These are phyloP conservation scores for Carex myosuroides DNA, from an alignment of 176 grass and related monocot species.

Conservation along the genomic window DNA sequence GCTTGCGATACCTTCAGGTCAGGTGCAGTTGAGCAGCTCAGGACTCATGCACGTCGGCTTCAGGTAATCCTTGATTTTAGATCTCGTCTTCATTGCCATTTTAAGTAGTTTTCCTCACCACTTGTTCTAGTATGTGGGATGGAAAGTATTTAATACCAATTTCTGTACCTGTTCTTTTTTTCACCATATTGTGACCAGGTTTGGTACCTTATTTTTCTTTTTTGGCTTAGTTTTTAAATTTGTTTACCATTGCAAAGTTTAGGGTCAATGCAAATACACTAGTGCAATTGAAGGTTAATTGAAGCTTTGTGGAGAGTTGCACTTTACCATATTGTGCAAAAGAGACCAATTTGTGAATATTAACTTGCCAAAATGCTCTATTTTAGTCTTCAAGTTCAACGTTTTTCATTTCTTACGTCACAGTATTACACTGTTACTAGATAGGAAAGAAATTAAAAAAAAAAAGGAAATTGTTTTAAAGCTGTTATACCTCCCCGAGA, in stretches of 20 bases:
- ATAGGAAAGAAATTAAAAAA: background rate
- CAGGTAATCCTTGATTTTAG: constrained; percentile 25
- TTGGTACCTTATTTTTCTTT: background rate
- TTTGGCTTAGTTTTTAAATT: background rate
- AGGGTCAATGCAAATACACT: background rate
- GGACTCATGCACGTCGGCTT: constrained; percentile 53
- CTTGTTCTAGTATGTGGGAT: background rate
- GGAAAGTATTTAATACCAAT: background rate
- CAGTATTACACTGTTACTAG: background rate
- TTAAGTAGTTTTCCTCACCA: background rate
- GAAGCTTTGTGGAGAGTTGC: background rate
- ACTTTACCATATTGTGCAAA: background rate
- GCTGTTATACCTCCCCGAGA: background rate
- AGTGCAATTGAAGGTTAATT: background rate
- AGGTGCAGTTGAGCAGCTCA: constrained; percentile 59
- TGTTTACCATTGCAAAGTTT: background rate
- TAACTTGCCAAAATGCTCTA: background rate
- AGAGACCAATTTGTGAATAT: background rate
- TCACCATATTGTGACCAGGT: no score
- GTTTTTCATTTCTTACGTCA: background rate
- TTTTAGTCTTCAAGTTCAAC: background rate
- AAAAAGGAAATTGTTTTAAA: background rate
- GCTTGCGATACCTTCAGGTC: constrained; percentile 89
- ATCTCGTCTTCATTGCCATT: background rate
- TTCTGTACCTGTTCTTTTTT: background rate